These are phyloP conservation scores for Fusarium sp. DNA, from an alignment of 2,329 filamentous ascomycete genomes.

Conservation along the genomic window DNA sequence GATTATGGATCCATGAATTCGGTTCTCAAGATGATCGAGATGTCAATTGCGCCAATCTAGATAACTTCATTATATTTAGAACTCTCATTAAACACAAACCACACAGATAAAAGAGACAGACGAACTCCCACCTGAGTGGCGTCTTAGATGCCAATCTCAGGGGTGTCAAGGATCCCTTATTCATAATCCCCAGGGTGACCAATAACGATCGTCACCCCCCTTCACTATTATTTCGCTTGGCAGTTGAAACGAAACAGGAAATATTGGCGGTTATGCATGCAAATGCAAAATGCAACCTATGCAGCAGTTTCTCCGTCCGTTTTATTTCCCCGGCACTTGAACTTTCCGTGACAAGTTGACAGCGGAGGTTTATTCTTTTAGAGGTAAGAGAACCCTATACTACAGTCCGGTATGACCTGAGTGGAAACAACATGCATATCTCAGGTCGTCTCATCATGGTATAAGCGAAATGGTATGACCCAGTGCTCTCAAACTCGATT, in stretches of 20 bases:
- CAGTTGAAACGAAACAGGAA: conserved; percentile 36
- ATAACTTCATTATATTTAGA: conserved; percentile 5
- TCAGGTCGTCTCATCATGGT: background rate
- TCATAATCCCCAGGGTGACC: background rate
- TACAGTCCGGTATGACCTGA: conserved; percentile 10
- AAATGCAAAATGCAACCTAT: background rate
- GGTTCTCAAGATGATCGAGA: background rate
- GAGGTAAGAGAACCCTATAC: conserved; percentile 1
- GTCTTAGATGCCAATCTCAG: conserved; percentile 4
- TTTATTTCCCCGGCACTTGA: conserved; percentile 24
- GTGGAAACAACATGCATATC: background rate
- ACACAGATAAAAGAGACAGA: background rate
- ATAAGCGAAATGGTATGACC: background rate
- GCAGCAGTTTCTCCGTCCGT: conserved; percentile 22
- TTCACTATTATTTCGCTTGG: conserved; percentile 11
- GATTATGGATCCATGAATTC: conserved; percentile 18
- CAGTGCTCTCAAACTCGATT: conserved; percentile 4
- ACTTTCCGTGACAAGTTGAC: conserved; percentile 6
- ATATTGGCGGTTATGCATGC: conserved; percentile 21
- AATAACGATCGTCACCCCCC: conserved; percentile 29
- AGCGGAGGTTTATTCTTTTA: background rate
- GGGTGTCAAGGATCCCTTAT: conserved; percentile 18
- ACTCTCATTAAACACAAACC: background rate
- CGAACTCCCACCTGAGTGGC: conserved; percentile 8
- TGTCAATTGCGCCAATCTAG: background rate